Conservation (phyloP, 306 rosid species). For the Begonia masoniana region DNA sequence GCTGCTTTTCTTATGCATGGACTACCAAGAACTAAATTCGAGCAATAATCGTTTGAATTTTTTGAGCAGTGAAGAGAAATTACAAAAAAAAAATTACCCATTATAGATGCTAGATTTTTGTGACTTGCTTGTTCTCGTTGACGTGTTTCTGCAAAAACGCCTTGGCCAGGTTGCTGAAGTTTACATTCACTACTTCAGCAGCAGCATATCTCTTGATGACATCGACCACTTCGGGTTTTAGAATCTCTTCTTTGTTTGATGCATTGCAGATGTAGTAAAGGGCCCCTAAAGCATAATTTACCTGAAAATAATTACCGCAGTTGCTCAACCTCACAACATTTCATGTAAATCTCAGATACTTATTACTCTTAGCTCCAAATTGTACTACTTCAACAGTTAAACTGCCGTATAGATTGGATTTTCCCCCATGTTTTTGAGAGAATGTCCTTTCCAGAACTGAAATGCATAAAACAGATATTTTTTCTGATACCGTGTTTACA, state of each 20-base stretch:
- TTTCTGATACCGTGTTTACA: no score
- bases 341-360: background rate
- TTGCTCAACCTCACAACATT: background rate
- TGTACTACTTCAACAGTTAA: background rate
- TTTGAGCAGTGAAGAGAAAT: no score
- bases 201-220: conserved; percentile 70
- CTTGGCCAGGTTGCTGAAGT: conserved; percentile 78
- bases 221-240: conserved; percentile 79
- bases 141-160: conserved; percentile 65
- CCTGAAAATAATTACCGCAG: conserved; percentile 19
- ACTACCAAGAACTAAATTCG: no score
- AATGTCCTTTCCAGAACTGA: no score
- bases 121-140: background rate
- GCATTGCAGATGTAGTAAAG: conserved; percentile 58
- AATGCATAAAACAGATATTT: no score
- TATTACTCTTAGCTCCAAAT: background rate
- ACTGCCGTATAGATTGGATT: no score
- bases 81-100: no score
- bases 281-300: conserved; percentile 69
- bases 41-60: no score
- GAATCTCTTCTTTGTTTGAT: conserved; percentile 45
- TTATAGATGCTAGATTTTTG: no score
- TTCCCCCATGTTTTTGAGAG: no score
- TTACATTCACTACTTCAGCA: conserved; percentile 44
- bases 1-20: no score